phyloP scores from a whole-genome alignment of 768 basidiomycete genomes.

The Podaxis rugospora region DNA sequence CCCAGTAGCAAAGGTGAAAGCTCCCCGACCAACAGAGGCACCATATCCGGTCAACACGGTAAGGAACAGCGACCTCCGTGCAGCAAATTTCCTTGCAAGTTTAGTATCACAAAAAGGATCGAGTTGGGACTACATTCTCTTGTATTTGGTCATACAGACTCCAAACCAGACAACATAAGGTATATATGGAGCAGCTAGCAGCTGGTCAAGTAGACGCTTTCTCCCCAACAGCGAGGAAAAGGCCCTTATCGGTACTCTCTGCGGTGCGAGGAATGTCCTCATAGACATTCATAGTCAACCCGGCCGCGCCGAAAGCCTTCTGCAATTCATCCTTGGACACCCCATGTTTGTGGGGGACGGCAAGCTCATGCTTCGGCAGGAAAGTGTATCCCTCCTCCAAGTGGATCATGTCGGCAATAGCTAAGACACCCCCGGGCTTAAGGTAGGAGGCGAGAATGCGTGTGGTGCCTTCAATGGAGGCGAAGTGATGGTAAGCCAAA shows the following conservation, averaged over 20 bases:
- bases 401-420: slow-evolving; percentile 48
- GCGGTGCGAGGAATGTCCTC: slow-evolving; percentile 26
- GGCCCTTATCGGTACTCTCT: slow-evolving; percentile 28
- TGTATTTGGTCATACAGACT: neutral
- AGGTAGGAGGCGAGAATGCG: slow-evolving; percentile 48
- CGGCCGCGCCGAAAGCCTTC: slow-evolving; percentile 47
- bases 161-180: neutral
- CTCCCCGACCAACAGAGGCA: slow-evolving; percentile 63
- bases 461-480: slow-evolving; percentile 47
- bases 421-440: slow-evolving; percentile 55
- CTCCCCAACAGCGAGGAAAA: slow-evolving; percentile 58
- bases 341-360: slow-evolving; percentile 45
- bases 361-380: slow-evolving; percentile 24
- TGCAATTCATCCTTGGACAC: slow-evolving; percentile 39
- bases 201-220: slow-evolving; percentile 19
- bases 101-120: neutral
- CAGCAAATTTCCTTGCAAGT: too few species aligned
- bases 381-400: slow-evolving; percentile 10
- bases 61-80: too few species aligned
- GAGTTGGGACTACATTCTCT: neutral
- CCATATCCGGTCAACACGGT: slow-evolving; percentile 34
- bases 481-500: slow-evolving; percentile 64
- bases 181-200: neutral
- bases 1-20: slow-evolving; percentile 61
- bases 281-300: slow-evolving; percentile 42